These are phyloP conservation scores for Pythium folliculosum DNA, from an alignment of 352 stramenopile genomes.

Conservation along the genomic window DNA sequence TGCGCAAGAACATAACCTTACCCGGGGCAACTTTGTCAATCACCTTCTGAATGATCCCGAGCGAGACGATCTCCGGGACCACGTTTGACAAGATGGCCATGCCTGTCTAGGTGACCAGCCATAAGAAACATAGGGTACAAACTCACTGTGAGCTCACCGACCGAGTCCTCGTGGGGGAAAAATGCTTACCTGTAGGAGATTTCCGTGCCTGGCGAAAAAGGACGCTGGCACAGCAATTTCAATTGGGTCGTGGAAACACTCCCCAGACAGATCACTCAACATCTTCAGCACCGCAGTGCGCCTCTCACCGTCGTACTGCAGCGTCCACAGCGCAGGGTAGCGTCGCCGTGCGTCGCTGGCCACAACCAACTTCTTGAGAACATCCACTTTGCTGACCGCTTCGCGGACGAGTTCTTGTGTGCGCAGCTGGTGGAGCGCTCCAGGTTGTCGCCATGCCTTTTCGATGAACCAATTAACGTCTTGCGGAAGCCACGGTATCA, in stretches of 20 bases:
- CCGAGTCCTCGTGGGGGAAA: too few species aligned
- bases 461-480: slow-evolving; percentile 23
- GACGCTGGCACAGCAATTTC: slow-evolving; percentile 4
- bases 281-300: neutral
- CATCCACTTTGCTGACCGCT: slow-evolving; percentile 12
- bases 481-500: slow-evolving; percentile 16
- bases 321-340: slow-evolving; percentile 24
- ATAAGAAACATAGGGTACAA: too few species aligned
- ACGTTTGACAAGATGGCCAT: slow-evolving; percentile 19
- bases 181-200: slow-evolving; percentile 6
- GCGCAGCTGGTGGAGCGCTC: slow-evolving; percentile 10
- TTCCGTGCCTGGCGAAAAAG: slow-evolving; percentile 19
- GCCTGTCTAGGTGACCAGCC: neutral
- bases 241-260: slow-evolving; percentile 26
- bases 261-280: slow-evolving; percentile 24
- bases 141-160: neutral
- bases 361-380: slow-evolving; percentile 21
- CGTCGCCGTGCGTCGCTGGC: slow-evolving; percentile 4
- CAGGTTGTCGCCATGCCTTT: slow-evolving; percentile 15
- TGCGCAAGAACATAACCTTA: too few species aligned
- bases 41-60: slow-evolving; percentile 13
- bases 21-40: neutral
- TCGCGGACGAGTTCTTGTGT: neutral
- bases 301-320: neutral
- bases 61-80: slow-evolving; percentile 9